Evolutionary conservation across 2,329 filamentous ascomycete genomes (phyloP), one percentile per base, ranked within the genome.

Genomic region (Fusarium pseudograminearum): DNA sequence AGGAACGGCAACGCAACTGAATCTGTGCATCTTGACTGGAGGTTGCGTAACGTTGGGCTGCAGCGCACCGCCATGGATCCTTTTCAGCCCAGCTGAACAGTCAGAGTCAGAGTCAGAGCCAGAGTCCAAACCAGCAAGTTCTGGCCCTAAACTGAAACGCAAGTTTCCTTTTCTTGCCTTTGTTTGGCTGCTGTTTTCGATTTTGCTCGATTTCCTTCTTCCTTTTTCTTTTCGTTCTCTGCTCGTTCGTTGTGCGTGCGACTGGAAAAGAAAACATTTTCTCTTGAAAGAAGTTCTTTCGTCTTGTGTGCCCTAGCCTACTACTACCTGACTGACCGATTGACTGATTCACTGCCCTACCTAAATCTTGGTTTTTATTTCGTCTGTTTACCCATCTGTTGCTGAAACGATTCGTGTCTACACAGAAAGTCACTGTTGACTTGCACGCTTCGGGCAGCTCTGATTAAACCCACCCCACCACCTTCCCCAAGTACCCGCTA

Each of bases 11-110:
- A 46, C 33, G 44, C 44, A 56, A 30, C 53, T 40, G 44, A 55
- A 64, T 31, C 46, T 65, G 62, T 65, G 54, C 47, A 65, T 65
- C 54, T 60, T 65, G 42, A 63, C 63, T 66, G 54, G 54, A 68
- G 54, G 65, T 44, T 61, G 67, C 67, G 67, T 67, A 70, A 70
- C 67, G 67, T 70, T 70, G 67, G 67, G 67, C 67, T 70, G 67
- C 67, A 70, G 67, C 55, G 67, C 55, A 47, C 65, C 42, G 40
- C 65, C 62, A 69, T 65, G 58, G 50, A 54, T 40, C 28, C 30
- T 66, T 67, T 67, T 52, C 61, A 57, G 63, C 53, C 68, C 61
- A 65, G 62, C 51, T 54, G 61, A 66, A 61, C 64, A 54, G 52
- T 51, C 33, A 61, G 54, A 59, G 42, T 50, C 42, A 50, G 31